Evolutionary conservation across 495 filamentous ascomycete genomes (phyloP), one percentile per base, ranked within the genome.

Genomic region (Beverwykella pulmonaria): DNA sequence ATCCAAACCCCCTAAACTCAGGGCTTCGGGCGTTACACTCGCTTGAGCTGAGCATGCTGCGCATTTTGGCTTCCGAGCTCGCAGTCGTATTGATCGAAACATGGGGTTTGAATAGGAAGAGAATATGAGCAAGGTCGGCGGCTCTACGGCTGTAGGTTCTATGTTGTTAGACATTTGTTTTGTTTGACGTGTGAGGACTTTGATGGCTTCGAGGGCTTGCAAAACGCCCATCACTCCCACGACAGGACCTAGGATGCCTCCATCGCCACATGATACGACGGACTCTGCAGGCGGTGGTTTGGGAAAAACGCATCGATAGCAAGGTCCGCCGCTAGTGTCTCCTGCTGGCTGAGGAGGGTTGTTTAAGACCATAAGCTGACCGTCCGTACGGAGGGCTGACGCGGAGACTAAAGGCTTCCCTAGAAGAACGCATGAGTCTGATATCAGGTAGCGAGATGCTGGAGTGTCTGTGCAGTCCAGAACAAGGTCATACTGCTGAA

Each of bases 381-480:
- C 94, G 52, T 96, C 92, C 0, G 86, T 92, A 6, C 88, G 85
- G 23, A 97, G 77, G 0, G 94, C 92, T 1, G 92, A 94, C 0
- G 93, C 93, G 1, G 91, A 94, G 27, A 98, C 86, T 27, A 98
- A 81, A 0, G 92, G 87, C 70, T 93, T 97, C 0, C 80, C 74
- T 1, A 91, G 77, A 10, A 97, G 77, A 1, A 97, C 89, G 56
- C 90, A 92, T 17, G 91, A 83, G 70, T 98, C 94, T 0, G 92
- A 97, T 69, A 98, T 90, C 5, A 98, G 82, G 74, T 98, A 98
- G 41, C 94, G 91, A 0, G 92, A 89, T 5, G 89, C 88, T 0
- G 93, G 94, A 60, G 91, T 91, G 76, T 98, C 94, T 4, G 92
- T 96, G 72, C 94, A 98, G 76, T 98, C 94, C 29, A 98, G 84